Evolutionary conservation across 2,329 filamentous ascomycete species (phyloP).

Genomic region (Hymenotorrendiella dingleyae): DNA sequence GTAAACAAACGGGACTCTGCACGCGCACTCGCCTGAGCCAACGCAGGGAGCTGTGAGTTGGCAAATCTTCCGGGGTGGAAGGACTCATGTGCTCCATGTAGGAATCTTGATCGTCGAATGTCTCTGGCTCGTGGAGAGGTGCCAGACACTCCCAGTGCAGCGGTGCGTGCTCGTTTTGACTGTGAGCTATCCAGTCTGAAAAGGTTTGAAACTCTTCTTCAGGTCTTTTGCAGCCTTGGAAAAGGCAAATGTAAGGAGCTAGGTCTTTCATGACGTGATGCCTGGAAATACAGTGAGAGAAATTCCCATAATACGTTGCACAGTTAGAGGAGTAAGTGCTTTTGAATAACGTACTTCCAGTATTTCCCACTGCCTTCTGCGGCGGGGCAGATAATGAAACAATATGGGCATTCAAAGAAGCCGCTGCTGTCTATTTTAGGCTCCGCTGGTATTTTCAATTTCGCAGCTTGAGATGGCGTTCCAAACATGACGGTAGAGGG

Average conservation of each 20-base stretch:
- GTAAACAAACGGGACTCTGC: background rate
- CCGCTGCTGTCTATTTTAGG: background rate
- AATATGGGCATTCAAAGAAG: background rate
- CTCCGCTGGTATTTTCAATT: background rate
- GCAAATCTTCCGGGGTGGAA: background rate
- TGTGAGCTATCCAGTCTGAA: background rate
- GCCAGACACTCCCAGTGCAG: background rate
- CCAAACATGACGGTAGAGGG: background rate
- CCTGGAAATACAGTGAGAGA: background rate
- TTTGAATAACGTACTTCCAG: background rate
- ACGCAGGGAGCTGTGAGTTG: background rate
- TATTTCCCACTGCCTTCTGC: background rate
- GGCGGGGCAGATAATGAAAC: background rate
- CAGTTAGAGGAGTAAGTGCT: background rate
- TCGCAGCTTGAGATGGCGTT: background rate
- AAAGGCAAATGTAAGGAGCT: background rate
- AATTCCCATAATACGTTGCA: background rate
- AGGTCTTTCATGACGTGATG: conserved; percentile 1
- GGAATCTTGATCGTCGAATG: background rate
- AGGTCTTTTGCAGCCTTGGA: background rate
- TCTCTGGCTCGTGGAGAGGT: background rate
- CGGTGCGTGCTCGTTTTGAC: background rate
- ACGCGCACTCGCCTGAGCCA: background rate
- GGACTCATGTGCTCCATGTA: background rate
- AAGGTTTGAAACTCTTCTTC: background rate